Evolutionary conservation across 192 early-diverging fungal genomes (phyloP).

Genomic region (Chytriomyces sp.): DNA sequence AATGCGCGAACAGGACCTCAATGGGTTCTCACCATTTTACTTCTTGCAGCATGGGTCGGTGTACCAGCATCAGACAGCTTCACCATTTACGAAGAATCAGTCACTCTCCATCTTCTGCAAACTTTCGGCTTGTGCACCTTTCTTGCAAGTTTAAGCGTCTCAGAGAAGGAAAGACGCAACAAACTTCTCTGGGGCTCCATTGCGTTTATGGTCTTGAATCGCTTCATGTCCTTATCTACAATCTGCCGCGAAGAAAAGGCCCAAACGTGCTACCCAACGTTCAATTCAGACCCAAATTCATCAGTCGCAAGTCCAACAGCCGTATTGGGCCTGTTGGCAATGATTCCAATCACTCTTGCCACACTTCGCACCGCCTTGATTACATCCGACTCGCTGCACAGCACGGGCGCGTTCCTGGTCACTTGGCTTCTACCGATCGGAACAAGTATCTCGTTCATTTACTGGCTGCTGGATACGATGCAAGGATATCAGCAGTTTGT

Average conservation of each 20-base stretch:
- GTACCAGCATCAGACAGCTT: constrained; percentile 88
- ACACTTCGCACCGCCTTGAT: constrained; percentile 48
- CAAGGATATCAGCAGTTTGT: constrained; percentile 44
- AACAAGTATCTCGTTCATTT: constrained; percentile 37
- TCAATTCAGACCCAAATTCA: constrained; percentile 67
- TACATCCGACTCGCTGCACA: constrained; percentile 59
- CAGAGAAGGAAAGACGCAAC: constrained; percentile 14
- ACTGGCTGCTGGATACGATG: constrained; percentile 56
- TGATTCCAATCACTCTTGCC: constrained; percentile 54
- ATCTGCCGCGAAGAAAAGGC: constrained; percentile 84
- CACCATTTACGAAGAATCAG: constrained; percentile 84
- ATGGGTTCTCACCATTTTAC: constrained; percentile 32
- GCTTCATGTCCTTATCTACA: constrained; percentile 63
- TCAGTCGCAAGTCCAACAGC: constrained; percentile 53
- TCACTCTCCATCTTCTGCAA: constrained; percentile 69
- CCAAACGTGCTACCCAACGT: constrained; percentile 83
- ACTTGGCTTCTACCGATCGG: constrained; percentile 28
- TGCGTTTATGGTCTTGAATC: constrained; percentile 57
- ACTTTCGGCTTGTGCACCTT: constrained; percentile 62
- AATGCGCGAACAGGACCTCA: not conserved
- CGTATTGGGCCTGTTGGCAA: constrained; percentile 49
- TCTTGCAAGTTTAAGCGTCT: constrained; percentile 36
- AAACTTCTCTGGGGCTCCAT: constrained; percentile 30
- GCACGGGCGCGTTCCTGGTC: constrained; percentile 31
- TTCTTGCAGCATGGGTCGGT: constrained; percentile 63